Evolutionary conservation across 192 early-diverging fungal genomes (phyloP).

Genomic region (Spinellus fusiger): DNA sequence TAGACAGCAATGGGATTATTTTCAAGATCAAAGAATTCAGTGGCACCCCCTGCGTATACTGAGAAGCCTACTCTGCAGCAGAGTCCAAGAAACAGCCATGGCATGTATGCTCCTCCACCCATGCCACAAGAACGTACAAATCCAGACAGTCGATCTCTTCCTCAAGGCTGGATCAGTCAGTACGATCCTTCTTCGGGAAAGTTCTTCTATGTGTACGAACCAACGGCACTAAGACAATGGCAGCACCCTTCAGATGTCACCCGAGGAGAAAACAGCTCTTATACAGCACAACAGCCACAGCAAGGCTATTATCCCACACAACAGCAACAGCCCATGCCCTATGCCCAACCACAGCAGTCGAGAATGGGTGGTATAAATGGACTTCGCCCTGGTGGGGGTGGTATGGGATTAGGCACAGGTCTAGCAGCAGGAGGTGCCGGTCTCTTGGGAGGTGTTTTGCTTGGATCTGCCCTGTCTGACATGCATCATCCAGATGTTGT

Average conservation of each 20-base stretch:
- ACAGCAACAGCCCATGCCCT: constrained; percentile 4
- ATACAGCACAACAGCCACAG: constrained; percentile 7
- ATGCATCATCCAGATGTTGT: constrained; percentile 10
- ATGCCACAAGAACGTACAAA: constrained; percentile 4
- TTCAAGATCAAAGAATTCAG: constrained; percentile 3
- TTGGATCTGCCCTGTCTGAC: constrained; percentile 9
- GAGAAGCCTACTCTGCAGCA: background rate
- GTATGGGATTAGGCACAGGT: constrained; percentile 3
- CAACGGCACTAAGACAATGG: constrained; percentile 29
- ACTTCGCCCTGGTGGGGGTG: constrained; percentile 7
- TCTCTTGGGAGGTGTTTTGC: constrained; percentile 9
- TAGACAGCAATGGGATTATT: constrained; percentile 22
- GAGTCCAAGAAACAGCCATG: background rate
- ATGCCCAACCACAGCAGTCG: constrained; percentile 5
- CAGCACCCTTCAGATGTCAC: constrained; percentile 28
- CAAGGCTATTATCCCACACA: constrained; percentile 17
- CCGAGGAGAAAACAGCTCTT: background rate
- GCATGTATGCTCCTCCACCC: constrained; percentile 16
- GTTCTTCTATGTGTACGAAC: constrained; percentile 33
- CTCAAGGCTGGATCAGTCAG: constrained; percentile 30
- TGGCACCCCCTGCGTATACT: background rate
- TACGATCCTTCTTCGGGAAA: constrained; percentile 16
- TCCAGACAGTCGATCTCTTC: constrained; percentile 19
- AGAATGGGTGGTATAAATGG: background rate
- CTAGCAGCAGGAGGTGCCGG: constrained; percentile 18